Base-by-base conservation (phyloP, 768 basidiomycete species). In the Podaxis sp. region DNA sequence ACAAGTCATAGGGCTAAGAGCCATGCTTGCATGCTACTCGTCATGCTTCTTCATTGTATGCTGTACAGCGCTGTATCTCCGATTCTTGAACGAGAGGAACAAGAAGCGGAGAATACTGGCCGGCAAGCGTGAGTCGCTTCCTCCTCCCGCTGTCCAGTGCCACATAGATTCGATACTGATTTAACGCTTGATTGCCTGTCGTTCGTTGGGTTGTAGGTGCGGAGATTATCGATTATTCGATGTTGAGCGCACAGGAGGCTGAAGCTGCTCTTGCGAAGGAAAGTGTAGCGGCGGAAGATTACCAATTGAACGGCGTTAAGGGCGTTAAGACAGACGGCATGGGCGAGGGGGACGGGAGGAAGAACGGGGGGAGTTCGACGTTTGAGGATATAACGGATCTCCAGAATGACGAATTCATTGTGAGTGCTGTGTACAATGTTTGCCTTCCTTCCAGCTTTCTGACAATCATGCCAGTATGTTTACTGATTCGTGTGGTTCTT, bases 361-460 rank as follows among this genome's bases (percentile, higher is more conserved):
- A 32, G 46, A 59, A 35, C 35, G 57, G 64, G 23, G 66, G 66
- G 2, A 53, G 37, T 21, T 46, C 40, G 6, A 67, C 67, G 4
- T 67, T 69, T 48, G 63, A 67, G n/a, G 68, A 69, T 53, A 32
- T 67, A n/a, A 69, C 68, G 1, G 68, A 69, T 58, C 52, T 69
- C 14, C 63, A 69, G 61, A 69, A 69, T 37, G 68, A 69, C 28
- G 68, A 67, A 40, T 69, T 69, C 47, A 69, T 69, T 50, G 68
- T 69, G 44, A 65, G 68, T 44, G 42, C 5, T 3, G 14, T 44
- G 42, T 32, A 2, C 32, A 9, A 44, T 44, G 14, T 7, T 56
- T n/a, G 32, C n/a, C 7, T 40, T 50, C 7, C 13, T 32, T 35
- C 27, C 21, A 5, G 13, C 40, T 48, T 48, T 48, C 23, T 27